Conservation (phyloP, 805 yeast species). For the Wickerhamiella kurtzmanii region DNA sequence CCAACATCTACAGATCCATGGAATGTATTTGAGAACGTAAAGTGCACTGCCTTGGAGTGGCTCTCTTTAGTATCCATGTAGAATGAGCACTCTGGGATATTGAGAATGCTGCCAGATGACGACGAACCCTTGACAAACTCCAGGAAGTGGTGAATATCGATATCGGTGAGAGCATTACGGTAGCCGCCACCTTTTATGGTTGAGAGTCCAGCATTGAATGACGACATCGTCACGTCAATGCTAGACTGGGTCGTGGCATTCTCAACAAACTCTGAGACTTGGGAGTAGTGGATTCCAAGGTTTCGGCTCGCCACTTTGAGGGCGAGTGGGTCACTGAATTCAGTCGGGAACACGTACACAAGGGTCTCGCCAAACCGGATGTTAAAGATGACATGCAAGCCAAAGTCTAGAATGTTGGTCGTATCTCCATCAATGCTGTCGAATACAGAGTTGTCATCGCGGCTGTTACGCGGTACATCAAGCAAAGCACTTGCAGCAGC, state of each 20-base stretch:
- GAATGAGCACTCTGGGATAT: conserved; percentile 62
- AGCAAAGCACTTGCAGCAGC: neutral
- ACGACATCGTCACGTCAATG: conserved; percentile 46
- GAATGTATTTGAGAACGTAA: conserved; percentile 55
- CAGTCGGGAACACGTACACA: conserved; percentile 65
- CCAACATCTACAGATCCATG: conserved; percentile 83
- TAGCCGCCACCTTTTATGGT: conserved; percentile 33
- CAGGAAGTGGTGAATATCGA: conserved; percentile 44
- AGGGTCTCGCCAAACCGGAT: conserved; percentile 44
- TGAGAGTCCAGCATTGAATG: conserved; percentile 57
- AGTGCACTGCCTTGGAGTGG: conserved; percentile 43
- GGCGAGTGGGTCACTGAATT: conserved; percentile 65
- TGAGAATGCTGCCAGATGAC: conserved; percentile 63
- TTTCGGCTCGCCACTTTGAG: conserved; percentile 32
- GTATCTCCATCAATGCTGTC: no score
- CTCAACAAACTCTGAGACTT: conserved; percentile 13
- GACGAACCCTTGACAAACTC: conserved; percentile 35
- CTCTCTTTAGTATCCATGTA: conserved; percentile 65
- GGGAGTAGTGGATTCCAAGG: conserved; percentile 21
- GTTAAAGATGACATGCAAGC: conserved; percentile 52
- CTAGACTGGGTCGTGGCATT: conserved; percentile 27
- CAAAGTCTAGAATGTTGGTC: neutral
- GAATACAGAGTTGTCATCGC: neutral
- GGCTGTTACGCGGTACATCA: neutral
- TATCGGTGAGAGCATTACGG: conserved; percentile 35